Evolutionary conservation across 2,329 filamentous ascomycete species (phyloP).

Genomic region (Nannizzia gypsea): DNA sequence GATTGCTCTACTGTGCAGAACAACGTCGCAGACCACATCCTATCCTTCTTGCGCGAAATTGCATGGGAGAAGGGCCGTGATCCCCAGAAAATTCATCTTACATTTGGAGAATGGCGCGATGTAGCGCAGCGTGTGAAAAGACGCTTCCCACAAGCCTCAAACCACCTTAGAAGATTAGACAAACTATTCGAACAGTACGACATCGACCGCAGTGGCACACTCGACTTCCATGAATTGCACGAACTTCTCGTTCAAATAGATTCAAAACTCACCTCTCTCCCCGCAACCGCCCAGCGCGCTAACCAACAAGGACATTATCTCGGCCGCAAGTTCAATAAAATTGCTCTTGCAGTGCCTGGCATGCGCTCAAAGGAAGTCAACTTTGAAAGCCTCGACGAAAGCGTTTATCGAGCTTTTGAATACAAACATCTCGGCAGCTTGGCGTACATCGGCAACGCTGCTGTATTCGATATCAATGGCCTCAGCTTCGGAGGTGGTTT

Average conservation of each 20-base stretch:
- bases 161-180: constrained; percentile 79
- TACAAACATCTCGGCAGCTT: constrained; percentile 85
- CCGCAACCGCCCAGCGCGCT: constrained; percentile 88
- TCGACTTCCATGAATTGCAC: constrained; percentile 84
- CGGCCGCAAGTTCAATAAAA: constrained; percentile 84
- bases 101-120: constrained; percentile 75
- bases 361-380: constrained; percentile 67
- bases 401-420: constrained; percentile 87
- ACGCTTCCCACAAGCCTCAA: constrained; percentile 80
- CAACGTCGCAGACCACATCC: constrained; percentile 83
- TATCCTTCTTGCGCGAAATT: constrained; percentile 76
- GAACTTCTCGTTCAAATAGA: constrained; percentile 89
- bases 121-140: constrained; percentile 74
- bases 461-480: constrained; percentile 81
- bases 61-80: constrained; percentile 89
- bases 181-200: constrained; percentile 87
- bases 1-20: constrained; percentile 97
- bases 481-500: constrained; percentile 70
- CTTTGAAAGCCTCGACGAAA: constrained; percentile 83
- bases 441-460: constrained; percentile 92
- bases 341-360: constrained; percentile 65
- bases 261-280: constrained; percentile 82
- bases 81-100: constrained; percentile 74
- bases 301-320: constrained; percentile 94
- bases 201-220: constrained; percentile 79